Percentiles rank a stretch among this genome's conserved stretches.
These are phyloP conservation scores for Nidula microcarpa DNA, from an alignment of 768 basidiomycete genomes.

Conservation along the genomic window DNA sequence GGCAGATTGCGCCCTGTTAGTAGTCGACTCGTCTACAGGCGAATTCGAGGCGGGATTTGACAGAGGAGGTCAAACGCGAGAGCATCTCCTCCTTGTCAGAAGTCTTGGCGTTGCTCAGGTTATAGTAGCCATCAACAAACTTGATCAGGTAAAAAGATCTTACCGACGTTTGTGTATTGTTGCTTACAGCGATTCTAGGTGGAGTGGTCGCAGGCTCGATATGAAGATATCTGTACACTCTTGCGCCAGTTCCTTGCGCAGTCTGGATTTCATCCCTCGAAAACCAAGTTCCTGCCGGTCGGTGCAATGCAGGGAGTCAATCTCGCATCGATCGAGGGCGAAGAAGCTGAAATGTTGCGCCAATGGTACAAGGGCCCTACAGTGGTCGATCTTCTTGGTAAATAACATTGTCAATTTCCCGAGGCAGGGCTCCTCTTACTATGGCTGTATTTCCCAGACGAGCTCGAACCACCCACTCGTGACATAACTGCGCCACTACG, in stretches of 20 bases:
- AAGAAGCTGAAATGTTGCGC: conserved; percentile 43
- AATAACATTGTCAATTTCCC: background rate
- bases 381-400: conserved; percentile 80
- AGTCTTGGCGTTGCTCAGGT: conserved; percentile 91
- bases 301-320: conserved; percentile 91
- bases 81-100: conserved; percentile 88
- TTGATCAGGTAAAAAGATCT: conserved; percentile 68
- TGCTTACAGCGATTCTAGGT: conserved; percentile 48
- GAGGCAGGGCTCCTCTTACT: background rate
- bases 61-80: conserved; percentile 90
- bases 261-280: conserved; percentile 79
- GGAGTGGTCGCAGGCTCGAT: conserved; percentile 80
- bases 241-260: conserved; percentile 82
- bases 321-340: conserved; percentile 48
- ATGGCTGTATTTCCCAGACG: conserved; percentile 42
- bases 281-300: conserved; percentile 83
- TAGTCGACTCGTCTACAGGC: conserved; percentile 85
- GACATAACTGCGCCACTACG: conserved; percentile 77
- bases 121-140: conserved; percentile 91
- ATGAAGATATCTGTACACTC: conserved; percentile 74
- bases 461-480: conserved; percentile 74
- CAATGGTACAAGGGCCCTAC: conserved; percentile 88
- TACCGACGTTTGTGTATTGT: background rate
- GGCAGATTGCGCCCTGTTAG: conserved; percentile 91
- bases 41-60: conserved; percentile 98